Percentiles rank a stretch among this genome's conserved stretches.
phyloP scores from a whole-genome alignment of 1,284 basidiomycete genomes.

The Vanrija sp. region DNA sequence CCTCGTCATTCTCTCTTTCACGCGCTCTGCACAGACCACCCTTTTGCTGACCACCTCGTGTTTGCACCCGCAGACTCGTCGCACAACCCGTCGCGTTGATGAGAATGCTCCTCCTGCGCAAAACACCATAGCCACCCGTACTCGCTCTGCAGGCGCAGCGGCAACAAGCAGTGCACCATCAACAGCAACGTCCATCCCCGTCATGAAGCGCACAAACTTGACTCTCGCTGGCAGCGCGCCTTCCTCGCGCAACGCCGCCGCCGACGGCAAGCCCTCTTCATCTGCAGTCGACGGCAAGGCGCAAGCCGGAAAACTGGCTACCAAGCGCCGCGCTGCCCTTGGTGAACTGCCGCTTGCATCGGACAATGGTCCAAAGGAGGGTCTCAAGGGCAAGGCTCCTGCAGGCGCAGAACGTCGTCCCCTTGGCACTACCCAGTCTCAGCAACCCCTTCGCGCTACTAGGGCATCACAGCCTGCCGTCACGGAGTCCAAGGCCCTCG shows the following conservation, averaged over 20 bases:
- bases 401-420: conserved; percentile 21
- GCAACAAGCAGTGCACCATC: conserved; percentile 12
- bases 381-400: conserved; percentile 13
- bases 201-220: conserved; percentile 32
- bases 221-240: conserved; percentile 15
- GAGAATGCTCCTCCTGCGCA: conserved; percentile 43
- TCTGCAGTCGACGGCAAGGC: background rate
- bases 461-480: background rate
- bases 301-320: background rate
- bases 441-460: conserved; percentile 7
- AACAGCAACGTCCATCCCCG: conserved; percentile 30
- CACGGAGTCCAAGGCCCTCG: conserved; percentile 3
- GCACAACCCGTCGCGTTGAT: conserved; percentile 31
- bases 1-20: background rate
- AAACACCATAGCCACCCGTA: conserved; percentile 21
- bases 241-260: conserved; percentile 4
- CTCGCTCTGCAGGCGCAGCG: conserved; percentile 14
- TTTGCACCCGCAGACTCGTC: conserved; percentile 34
- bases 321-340: conserved; percentile 37
- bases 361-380: conserved; percentile 11
- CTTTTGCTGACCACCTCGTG: background rate
- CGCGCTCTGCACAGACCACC: background rate
- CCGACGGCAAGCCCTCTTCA: conserved; percentile 11
- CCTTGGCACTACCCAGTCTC: conserved; percentile 17
- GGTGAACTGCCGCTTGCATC: conserved; percentile 42